Base-by-base conservation (phyloP, 202 grass and related monocot genomes). In the Setaria italica region DNA sequence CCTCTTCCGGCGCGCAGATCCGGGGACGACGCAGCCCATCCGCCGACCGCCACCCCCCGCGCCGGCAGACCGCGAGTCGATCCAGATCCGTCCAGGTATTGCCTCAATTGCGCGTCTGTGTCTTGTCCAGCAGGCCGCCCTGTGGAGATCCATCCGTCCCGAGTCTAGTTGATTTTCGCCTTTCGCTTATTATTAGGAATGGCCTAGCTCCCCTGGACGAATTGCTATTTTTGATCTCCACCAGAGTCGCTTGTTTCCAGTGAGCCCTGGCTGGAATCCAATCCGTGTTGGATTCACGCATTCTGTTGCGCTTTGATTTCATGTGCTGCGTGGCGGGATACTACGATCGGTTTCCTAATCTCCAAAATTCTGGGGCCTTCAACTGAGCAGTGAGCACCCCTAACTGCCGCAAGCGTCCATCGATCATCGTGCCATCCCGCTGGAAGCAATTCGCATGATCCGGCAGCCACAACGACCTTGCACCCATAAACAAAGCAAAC, bases 61-160 rank as follows among this genome's bases (percentile, higher is more conserved):
- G 60, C 45, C 62, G 48, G 12, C 46, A 56, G 35, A 2, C 14
- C 14, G 8, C 67, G 14, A 25, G 1, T 46, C 80, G 80, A 82
- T 82, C 80, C 16, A 82, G 80, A 82, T 82, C 80, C 80, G 60
- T 72, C 80, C 80, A 82, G 80, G 80, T 82, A 82, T 13, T 66
- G 6, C 53, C 53, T 4, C 80, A 72, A 82, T 82, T 72, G 66
- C 67, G 13, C 80, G 3, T 32, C 42, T 2, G 5, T 46, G 14
- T 3, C 13, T 43, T 51, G 50, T 20, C 15, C 7, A 66, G 79
- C 79, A 13, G 14, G 13, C 35, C n/a, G 30, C 67, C n/a, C 7
- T 0, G 51, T 3, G 67, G 67, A 72, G 80, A n/a, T 47, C 79
- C 65, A 13, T 2, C 78, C 20, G 32, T 8, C 37, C 79, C 13